Evolutionary conservation across 352 stramenopile genomes (phyloP), one percentile per base, ranked within the genome.

Genomic region (Globisporangium heterothallicum): DNA sequence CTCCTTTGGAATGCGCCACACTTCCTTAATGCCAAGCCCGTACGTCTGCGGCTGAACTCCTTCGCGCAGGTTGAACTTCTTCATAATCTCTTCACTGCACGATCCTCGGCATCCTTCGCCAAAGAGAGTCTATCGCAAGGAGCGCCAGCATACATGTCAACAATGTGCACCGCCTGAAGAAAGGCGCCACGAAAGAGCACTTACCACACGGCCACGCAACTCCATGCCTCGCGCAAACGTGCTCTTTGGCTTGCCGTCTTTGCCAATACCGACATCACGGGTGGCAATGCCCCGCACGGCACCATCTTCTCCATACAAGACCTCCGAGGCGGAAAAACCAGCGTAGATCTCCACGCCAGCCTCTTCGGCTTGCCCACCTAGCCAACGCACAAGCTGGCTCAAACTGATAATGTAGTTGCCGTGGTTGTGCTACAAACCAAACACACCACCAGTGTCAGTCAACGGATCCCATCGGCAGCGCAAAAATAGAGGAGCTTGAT

Each of bases 21-120:
- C 96, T 72, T 99, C 97, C 76, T 99, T 99, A 59, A 99, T 92
- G n/a, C 97, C 97, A 24, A 99, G 80, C 22, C 96, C 97, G 69
- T 99, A 99, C 27, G 96, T 98, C 74, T 99, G 97, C 49, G 82
- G 84, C 53, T 97, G 78, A 13, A 74, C 65, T 49, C 83, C 76
- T 24, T 96, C 72, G 21, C 97, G 81, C 54, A 99, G 70, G 46
- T 98, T 78, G 62, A 98, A 99, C 53, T 98, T 97, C 14, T 86
- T 66, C 66, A 99, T 99, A 49, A 99, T 70, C 29, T 95, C 86
- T 71, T 99, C 96, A 34, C 88, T 97, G 78, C 96, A 99, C 21
- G 87, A 98, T 43, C 97, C 97, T 49, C 97, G 78, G 57, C 93
- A 97, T 30, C 97, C 97, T 74, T 99, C 97, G 8, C 97, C 97